Conservation (phyloP, 805 yeast genomes). For the Cyberlindnera xylosilytica region DNA sequence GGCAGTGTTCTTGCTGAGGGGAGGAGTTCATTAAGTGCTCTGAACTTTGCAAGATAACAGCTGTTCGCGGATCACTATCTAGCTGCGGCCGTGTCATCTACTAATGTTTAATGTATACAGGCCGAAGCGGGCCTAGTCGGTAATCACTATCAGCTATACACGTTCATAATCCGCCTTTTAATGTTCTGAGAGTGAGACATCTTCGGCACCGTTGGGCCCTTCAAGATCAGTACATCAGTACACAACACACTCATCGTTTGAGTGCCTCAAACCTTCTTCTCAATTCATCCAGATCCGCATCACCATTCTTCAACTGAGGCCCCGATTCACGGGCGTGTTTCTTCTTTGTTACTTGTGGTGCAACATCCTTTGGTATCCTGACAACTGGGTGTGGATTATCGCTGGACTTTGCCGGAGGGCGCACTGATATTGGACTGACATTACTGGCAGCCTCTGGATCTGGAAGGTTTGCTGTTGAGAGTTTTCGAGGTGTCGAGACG, state of each 20-base stretch:
- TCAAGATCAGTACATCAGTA: too few species aligned
- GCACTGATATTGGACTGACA: slow-evolving; percentile 39
- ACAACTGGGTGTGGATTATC: slow-evolving; percentile 38
- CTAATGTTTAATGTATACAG: too few species aligned
- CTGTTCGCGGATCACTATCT: too few species aligned
- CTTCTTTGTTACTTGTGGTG: slow-evolving; percentile 32
- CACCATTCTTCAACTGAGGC: slow-evolving; percentile 27
- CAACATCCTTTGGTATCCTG: slow-evolving; percentile 39
- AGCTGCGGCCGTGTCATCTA: too few species aligned
- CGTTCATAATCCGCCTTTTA: too few species aligned
- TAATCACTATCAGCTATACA: too few species aligned
- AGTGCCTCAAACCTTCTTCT: slow-evolving; percentile 77
- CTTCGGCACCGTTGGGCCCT: too few species aligned
- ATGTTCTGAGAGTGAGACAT: too few species aligned
- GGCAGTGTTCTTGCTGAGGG: too few species aligned
- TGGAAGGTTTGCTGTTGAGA: slow-evolving; percentile 20
- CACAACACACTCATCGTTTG: slow-evolving; percentile 48
- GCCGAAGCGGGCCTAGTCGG: too few species aligned
- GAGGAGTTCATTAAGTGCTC: too few species aligned
- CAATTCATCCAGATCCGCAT: slow-evolving; percentile 59
- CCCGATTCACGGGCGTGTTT: slow-evolving; percentile 25
- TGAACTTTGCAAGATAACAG: too few species aligned
- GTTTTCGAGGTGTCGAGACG: slow-evolving; percentile 22
- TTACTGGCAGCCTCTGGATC: slow-evolving; percentile 10
- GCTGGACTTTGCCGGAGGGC: slow-evolving; percentile 40